Evolutionary conservation across 345 rosid genomes (phyloP), one percentile per base, ranked within the genome.

Genomic region (Hevea brasiliensis): DNA sequence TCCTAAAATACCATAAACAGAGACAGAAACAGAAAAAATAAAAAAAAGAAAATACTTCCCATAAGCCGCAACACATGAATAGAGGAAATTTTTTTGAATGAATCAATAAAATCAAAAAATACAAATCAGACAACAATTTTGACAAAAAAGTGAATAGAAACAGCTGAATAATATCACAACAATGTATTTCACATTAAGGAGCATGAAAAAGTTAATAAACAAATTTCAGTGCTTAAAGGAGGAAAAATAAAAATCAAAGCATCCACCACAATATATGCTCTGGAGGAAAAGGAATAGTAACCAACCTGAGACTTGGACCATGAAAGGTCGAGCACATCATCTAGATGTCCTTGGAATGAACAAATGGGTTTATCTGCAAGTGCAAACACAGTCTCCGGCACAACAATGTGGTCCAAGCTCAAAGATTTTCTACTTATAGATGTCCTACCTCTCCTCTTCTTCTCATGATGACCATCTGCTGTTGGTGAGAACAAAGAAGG

Each of bases 221-320:
- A 64, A 10, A 64, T 21, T 41, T 0, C 11, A 23, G 67, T 11
- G 26, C n/a, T 29, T 65, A 17, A 66, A 66, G 41, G 37, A 47
- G 61, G 10, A 27, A 17, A 17, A 42, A 50, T 4, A 40, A 32
- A 32, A 8, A 15, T 21, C 18, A 42, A 56, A 69, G 15, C 67
- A 45, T 9, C 42, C 21, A 40, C 1, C 54, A 24, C 14, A 26
- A 14, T 8, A 27, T 18, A n/a, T 40, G 20, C 14, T 40, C 20
- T 23, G 53, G 7, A 42, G 65, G 2, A 14, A 57, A 7, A 70
- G 42, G 12, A 64, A 70, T 21, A 57, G 64, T 60, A 41, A 80
- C 94, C 73, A 68, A 94, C 98, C 97, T 84, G 97, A 81, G 97
- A 88, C 82, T 89, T 89, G 63, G 99, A 95, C 99, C 99, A 95